Evolutionary conservation across 129 eudicot genomes (phyloP), one percentile per base, ranked within the genome.

Genomic region (Chrysanthemum lavandulifolium): DNA sequence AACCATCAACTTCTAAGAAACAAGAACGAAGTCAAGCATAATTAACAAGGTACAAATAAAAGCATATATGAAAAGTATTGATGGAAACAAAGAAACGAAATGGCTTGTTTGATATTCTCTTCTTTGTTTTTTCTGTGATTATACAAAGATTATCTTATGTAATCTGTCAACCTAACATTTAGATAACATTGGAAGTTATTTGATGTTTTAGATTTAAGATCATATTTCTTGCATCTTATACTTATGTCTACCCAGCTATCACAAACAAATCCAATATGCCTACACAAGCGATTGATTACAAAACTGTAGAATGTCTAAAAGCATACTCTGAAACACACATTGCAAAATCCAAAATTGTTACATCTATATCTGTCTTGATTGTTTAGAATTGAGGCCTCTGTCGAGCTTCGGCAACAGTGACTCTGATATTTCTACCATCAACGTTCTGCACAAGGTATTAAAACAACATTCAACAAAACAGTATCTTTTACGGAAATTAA

Each of bases 361-460:
- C 52, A 65, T 36, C 69, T 23, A 60, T 64, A 21, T 60, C 47
- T 40, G 47, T 40, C 47, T 40, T 13, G 19, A 13, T 19, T 53
- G 51, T 50, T 79, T 71, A 89, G 60, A 71, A 86, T 48, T 77
- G 78, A 65, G 86, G 95, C 73, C 85, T 62, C 50, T 29, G 89
- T 36, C 81, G 80, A 18, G 88, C 77, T 74, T 87, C 97, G 58
- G 97, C 97, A 45, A 81, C 79, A 58, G 85, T 83, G 7, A 91
- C 95, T 69, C 97, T 84, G 68, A 91, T 91, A 69, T 82, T 50
- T 74, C 97, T 82, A 19, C 97, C 97, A 58, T 91, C 82, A 12
- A 91, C 86, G 55, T 85, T 88, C 97, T 91, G 87, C 81, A 75
- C 14, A 61, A 61, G 18, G 57, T 18, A 56, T 14, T 31, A 60